phyloP scores from a whole-genome alignment of 1,284 basidiomycete genomes.

The Kwoniella shivajii region DNA sequence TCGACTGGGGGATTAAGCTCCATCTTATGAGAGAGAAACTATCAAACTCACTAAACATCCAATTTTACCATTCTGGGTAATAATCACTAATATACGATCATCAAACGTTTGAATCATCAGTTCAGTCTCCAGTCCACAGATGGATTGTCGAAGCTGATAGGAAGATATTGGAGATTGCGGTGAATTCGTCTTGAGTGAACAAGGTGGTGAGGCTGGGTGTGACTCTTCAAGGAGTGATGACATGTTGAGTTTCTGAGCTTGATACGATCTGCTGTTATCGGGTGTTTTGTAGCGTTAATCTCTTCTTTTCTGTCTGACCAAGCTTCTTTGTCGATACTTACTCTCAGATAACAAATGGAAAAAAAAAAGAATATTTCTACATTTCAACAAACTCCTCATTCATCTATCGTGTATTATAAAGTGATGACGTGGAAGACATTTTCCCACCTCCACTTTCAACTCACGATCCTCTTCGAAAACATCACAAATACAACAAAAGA shows the following conservation, averaged over 20 bases:
- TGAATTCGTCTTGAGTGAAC: background rate
- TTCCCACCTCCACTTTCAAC: conserved; percentile 10
- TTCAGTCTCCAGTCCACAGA: conserved; percentile 69
- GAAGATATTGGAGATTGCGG: conserved; percentile 39
- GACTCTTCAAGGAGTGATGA: conserved; percentile 41
- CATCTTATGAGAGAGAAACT: background rate
- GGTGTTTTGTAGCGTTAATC: background rate
- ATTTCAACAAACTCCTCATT: background rate
- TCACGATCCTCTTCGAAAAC: background rate
- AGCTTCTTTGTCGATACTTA: background rate
- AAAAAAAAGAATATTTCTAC: no score
- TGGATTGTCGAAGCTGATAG: conserved; percentile 56
- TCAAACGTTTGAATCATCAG: conserved; percentile 73
- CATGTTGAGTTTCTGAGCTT: conserved; percentile 17
- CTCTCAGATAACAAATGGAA: background rate
- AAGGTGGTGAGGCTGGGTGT: conserved; percentile 14
- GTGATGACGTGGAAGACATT: conserved; percentile 14
- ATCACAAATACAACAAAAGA: background rate
- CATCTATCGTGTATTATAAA: background rate
- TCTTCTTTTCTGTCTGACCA: background rate
- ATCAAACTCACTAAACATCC: conserved; percentile 68
- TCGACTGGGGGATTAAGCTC: background rate
- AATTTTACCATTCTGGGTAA: conserved; percentile 83
- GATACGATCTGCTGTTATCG: background rate
- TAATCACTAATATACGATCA: conserved; percentile 75